phyloP scores from a whole-genome alignment of 306 rosid genomes.

The Abrus pulchellus region DNA sequence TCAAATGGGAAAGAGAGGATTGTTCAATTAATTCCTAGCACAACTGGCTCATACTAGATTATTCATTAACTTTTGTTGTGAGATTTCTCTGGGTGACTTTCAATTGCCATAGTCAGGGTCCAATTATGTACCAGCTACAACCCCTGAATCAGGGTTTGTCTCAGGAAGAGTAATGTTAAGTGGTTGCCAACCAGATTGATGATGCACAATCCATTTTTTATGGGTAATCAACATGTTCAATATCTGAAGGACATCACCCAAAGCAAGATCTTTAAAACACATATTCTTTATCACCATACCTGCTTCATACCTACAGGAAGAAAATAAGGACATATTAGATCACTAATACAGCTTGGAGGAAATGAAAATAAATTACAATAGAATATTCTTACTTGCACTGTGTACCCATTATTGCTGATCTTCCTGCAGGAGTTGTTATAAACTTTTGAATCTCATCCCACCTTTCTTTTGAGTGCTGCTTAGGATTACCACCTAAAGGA shows the following conservation, averaged over 20 bases:
- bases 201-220: slow-evolving; percentile 87
- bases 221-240: slow-evolving; percentile 63
- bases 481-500: slow-evolving; percentile 68
- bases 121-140: slow-evolving; percentile 30
- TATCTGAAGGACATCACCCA: slow-evolving; percentile 80
- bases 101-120: slow-evolving; percentile 40
- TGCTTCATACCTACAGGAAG: slow-evolving; percentile 82
- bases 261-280: slow-evolving; percentile 69
- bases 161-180: slow-evolving; percentile 68
- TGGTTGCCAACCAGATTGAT: slow-evolving; percentile 94
- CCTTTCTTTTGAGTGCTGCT: slow-evolving; percentile 61
- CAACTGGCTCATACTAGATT: slow-evolving; percentile 42
- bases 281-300: slow-evolving; percentile 67
- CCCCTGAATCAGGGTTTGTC: slow-evolving; percentile 56
- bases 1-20: slow-evolving; percentile 21
- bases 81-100: slow-evolving; percentile 45
- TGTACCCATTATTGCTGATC: slow-evolving; percentile 70
- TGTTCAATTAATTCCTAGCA: slow-evolving; percentile 33
- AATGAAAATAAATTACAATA: slow-evolving; percentile 37
- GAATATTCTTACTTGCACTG: slow-evolving; percentile 70
- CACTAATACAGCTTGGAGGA: slow-evolving; percentile 19
- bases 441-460: slow-evolving; percentile 73
- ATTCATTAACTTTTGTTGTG: slow-evolving; percentile 34
- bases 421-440: slow-evolving; percentile 72
- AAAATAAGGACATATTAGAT: slow-evolving; percentile 28